Base-by-base conservation (phyloP, 768 basidiomycete species). In the Collybia sordida region DNA sequence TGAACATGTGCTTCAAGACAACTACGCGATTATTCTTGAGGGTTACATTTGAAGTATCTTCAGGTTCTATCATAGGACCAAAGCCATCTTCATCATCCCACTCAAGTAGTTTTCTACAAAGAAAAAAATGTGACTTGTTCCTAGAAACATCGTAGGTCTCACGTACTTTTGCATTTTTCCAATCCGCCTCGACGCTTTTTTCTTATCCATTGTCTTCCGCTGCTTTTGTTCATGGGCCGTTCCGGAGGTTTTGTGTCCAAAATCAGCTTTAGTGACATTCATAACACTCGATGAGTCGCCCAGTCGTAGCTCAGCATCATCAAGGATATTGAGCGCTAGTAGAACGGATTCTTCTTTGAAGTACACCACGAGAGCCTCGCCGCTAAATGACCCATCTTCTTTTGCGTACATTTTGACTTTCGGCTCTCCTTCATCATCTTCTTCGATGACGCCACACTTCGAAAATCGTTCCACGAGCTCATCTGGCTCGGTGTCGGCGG, bases 11-110 rank as follows among this genome's bases (percentile, higher is more conserved):
- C 64, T 92, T 95, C 54, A 99, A 72, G 0, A 99, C 93, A 7
- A 97, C 95, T 3, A 98, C 88, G 25, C 93, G 81, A 64, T 76
- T 78, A 59, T 79, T 80, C 62, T 81, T 77, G 64, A 80, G 80
- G 24, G 65, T 63, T 5, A 69, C 61, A 19, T 72, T 67, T 23
- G 59, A 63, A 18, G 71, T 66, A 55, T 88, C 85, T 42, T 79
- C 79, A 18, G 78, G 77, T 15, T 82, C 77, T 44, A 79, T 72
- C 14, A 77, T 66, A 0, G 90, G 90, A 4, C 93, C 93, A 56
- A 93, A 93, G 2, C 92, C 92, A 55, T 95, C 93, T 63, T 93
- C 92, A 25, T 92, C 93, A 50, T 92, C 88, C 96, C 96, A 98
- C 61, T 97, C 93, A 45, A 80, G 80, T 23, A 98, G 70, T 74